Evolutionary conservation across 495 filamentous ascomycete genomes (phyloP).

Genomic region (Rostrohypoxylon terebratum): DNA sequence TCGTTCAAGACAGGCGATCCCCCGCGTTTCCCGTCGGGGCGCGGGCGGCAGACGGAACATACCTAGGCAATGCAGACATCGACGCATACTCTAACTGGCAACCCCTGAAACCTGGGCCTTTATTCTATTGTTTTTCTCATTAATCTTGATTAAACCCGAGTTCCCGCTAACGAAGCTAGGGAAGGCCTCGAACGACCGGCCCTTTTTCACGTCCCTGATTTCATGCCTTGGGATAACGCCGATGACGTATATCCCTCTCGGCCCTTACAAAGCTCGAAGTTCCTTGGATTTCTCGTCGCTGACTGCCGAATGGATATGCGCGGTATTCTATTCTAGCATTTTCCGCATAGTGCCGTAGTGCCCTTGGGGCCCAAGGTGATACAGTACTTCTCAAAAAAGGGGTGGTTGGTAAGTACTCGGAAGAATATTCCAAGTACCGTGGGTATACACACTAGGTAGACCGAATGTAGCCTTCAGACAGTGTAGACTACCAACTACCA

Average conservation of each 20-base stretch:
- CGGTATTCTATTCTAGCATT: constrained; percentile 10
- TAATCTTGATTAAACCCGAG: constrained; percentile 16
- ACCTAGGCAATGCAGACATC: constrained; percentile 23
- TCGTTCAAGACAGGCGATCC: constrained; percentile 26
- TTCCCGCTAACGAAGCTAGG: constrained; percentile 16
- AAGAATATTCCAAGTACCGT: constrained; percentile 12
- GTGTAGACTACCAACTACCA: too few relatives aligned
- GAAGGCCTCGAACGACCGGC: constrained; percentile 1
- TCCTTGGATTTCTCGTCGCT: background rate
- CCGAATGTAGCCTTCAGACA: background rate
- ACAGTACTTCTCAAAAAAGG: constrained; percentile 28
- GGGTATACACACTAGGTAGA: constrained; percentile 6
- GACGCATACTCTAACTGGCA: background rate
- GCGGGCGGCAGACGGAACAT: constrained; percentile 26
- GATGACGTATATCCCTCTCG: constrained; percentile 30
- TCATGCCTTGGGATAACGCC: constrained; percentile 11
- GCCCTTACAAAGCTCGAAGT: constrained; percentile 1
- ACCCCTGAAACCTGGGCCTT: too few relatives aligned
- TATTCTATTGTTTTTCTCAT: constrained; percentile 14
- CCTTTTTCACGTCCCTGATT: constrained; percentile 15
- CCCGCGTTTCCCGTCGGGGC: constrained; percentile 37
- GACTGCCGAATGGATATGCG: constrained; percentile 3
- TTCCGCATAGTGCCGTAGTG: background rate
- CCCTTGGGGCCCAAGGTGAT: constrained; percentile 42
- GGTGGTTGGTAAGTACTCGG: background rate